Evolutionary conservation across 1,284 basidiomycete species (phyloP).

Genomic region (Cystobasidium sp.): DNA sequence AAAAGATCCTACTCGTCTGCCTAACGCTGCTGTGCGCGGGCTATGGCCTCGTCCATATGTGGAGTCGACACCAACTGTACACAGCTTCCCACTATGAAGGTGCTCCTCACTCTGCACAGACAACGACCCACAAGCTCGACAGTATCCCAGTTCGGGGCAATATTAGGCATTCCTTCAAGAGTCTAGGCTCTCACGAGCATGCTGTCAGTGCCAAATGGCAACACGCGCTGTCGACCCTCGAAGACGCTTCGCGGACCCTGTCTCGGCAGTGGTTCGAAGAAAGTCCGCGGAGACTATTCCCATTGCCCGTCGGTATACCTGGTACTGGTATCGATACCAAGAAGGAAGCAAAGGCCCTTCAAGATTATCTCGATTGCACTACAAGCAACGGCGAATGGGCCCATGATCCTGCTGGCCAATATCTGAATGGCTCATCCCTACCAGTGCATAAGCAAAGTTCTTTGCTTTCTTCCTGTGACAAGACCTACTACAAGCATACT

Average conservation of each 20-base stretch:
- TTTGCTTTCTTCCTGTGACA: constrained; percentile 53
- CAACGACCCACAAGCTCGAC: too few species aligned
- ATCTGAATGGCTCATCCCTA: constrained; percentile 39
- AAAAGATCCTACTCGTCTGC: too few species aligned
- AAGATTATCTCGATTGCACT: constrained; percentile 53
- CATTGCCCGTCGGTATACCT: constrained; percentile 48
- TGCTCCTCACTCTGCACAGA: too few species aligned
- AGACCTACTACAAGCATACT: constrained; percentile 50
- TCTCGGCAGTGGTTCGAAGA: constrained; percentile 10
- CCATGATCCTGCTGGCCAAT: constrained; percentile 45
- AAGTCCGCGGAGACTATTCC: background rate
- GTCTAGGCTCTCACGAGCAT: constrained; percentile 1
- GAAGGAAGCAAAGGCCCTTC: constrained; percentile 47
- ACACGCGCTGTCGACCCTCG: background rate
- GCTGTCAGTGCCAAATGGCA: constrained; percentile 18
- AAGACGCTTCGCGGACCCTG: background rate
- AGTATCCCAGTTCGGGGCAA: background rate
- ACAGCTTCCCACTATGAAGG: too few species aligned
- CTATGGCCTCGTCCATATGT: too few species aligned
- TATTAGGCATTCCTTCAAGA: background rate
- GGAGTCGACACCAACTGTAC: too few species aligned
- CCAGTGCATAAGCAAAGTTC: constrained; percentile 54
- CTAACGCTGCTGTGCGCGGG: too few species aligned
- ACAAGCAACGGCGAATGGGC: constrained; percentile 51
- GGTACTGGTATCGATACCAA: constrained; percentile 49